Evolutionary conservation across 73 alveolate genomes (phyloP).

Genomic region (Effrenium voratum): DNA sequence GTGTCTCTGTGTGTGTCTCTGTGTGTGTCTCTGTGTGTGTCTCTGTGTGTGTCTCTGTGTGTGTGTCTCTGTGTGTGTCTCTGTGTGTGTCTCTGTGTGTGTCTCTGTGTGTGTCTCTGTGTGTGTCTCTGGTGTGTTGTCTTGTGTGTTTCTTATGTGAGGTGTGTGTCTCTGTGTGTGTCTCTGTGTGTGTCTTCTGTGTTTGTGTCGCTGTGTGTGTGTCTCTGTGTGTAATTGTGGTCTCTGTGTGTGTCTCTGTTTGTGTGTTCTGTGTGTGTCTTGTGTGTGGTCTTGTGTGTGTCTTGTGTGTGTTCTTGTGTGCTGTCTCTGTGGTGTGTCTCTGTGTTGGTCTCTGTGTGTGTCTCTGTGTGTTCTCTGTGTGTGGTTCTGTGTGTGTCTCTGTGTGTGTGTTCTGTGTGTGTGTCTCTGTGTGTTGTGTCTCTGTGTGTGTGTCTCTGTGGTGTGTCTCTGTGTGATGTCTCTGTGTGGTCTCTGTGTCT

Average conservation of each 20-base stretch:
- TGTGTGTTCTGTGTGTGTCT: background rate
- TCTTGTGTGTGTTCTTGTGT: too few species aligned
- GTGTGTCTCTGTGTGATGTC: too few species aligned
- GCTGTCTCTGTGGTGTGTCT: too few species aligned
- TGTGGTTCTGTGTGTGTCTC: too few species aligned
- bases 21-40: slow-evolving; percentile 76
- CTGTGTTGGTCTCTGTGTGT: too few species aligned
- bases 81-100: slow-evolving; percentile 23
- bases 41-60: slow-evolving; percentile 42
- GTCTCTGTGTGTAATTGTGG: too few species aligned
- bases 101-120: background rate
- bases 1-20: slow-evolving; percentile 52
- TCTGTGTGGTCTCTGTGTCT: too few species aligned
- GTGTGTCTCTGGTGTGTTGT: background rate
- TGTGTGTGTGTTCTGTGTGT: too few species aligned
- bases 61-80: slow-evolving; percentile 22
- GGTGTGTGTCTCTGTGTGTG: background rate
- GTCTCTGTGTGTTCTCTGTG: too few species aligned
- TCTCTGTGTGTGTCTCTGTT: background rate
- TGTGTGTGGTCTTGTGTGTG: background rate
- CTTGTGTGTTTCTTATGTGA: background rate
- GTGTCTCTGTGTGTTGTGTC: too few species aligned
- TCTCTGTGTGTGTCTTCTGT: background rate
- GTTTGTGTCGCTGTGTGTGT: too few species aligned
- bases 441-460: too few species aligned